phyloP scores from a whole-genome alignment of 306 rosid species.

The Lablab purpureus region DNA sequence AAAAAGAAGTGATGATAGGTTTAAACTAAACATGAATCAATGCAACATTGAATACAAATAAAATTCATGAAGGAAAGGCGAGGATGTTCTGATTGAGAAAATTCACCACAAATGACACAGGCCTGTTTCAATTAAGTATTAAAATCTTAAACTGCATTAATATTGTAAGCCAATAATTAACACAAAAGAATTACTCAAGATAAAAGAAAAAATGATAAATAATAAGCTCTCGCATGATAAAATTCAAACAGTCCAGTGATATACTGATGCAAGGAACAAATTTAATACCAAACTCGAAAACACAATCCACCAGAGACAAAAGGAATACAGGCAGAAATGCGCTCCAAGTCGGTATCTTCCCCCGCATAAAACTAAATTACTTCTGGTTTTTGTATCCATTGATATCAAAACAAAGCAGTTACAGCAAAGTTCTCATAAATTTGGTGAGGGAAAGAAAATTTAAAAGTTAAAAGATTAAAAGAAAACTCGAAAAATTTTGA shows the following conservation, averaged over 20 bases:
- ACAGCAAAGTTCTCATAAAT: not conserved
- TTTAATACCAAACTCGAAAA: not conserved
- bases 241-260: not conserved
- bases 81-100: conserved; percentile 8
- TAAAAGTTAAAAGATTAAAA: not conserved
- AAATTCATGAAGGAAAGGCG: not conserved
- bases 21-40: conserved; percentile 21
- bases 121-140: not conserved
- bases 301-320: not conserved
- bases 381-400: not conserved
- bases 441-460: not conserved
- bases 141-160: not conserved
- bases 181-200: not conserved
- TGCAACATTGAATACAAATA: not conserved
- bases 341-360: not conserved
- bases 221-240: not conserved
- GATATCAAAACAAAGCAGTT: not conserved
- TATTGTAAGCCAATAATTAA: not conserved
- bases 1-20: not conserved
- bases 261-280: conserved; percentile 6
- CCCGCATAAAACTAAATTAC: not conserved
- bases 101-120: not conserved
- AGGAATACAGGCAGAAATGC: not conserved
- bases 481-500: not conserved
- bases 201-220: conserved; percentile 20